These are phyloP conservation scores for Cyamopsis tetragonoloba DNA, from an alignment of 306 rosid genomes.

Conservation along the genomic window DNA sequence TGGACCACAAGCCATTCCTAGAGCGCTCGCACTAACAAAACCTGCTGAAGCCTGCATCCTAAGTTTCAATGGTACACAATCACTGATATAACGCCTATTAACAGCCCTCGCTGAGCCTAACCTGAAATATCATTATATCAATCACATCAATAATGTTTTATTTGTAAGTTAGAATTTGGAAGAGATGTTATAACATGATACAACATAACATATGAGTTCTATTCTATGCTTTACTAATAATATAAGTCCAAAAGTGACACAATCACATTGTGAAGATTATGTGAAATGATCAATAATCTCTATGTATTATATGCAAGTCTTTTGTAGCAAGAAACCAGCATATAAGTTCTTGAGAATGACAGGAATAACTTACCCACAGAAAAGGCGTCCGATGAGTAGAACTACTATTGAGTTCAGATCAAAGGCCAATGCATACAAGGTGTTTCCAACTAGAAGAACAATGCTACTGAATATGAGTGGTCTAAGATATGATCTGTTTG, in stretches of 20 bases:
- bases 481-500: constrained; percentile 75
- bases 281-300: background rate
- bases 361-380: constrained; percentile 71
- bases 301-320: background rate
- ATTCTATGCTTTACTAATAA: background rate
- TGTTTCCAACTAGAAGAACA: constrained; percentile 77
- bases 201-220: background rate
- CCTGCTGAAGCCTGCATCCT: constrained; percentile 98
- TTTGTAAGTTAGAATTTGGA: background rate
- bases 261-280: background rate
- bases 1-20: constrained; percentile 99
- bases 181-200: background rate
- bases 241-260: background rate
- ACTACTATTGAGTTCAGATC: constrained; percentile 75
- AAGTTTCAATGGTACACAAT: constrained; percentile 75
- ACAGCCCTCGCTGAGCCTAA: constrained; percentile 98
- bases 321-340: background rate
- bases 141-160: background rate
- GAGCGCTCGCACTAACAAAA: constrained; percentile 86
- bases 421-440: constrained; percentile 83
- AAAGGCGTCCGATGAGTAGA: constrained; percentile 85
- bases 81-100: constrained; percentile 94
- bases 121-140: constrained; percentile 39
- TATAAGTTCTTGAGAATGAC: background rate
- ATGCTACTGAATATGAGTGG: constrained; percentile 91